A percentile compares a stretch with the other conserved stretches of the same genome.
Evolutionary conservation across 2,329 filamentous ascomycete genomes (phyloP).

Genomic region (Aspergillus hiratsukae): DNA sequence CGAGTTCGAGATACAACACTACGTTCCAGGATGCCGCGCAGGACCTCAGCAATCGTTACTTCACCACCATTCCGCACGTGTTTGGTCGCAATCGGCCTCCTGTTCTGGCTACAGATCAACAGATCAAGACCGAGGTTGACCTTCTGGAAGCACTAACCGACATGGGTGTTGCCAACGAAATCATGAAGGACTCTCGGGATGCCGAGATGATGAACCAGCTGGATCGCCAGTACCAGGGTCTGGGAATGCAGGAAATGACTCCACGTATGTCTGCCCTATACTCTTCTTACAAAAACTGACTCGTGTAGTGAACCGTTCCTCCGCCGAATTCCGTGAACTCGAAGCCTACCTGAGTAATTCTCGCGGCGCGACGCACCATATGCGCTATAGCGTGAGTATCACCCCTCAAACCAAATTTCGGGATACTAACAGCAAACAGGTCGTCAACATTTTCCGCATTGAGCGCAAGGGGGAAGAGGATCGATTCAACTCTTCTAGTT

Average conservation of each 20-base stretch:
- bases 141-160: slow-evolving; percentile 76
- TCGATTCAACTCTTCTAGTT: slow-evolving; percentile 59
- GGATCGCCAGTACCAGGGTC: slow-evolving; percentile 66
- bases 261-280: slow-evolving; percentile 36
- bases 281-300: slow-evolving; percentile 9
- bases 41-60: slow-evolving; percentile 70
- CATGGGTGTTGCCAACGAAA: slow-evolving; percentile 75
- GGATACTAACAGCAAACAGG: slow-evolving; percentile 20
- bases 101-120: slow-evolving; percentile 52
- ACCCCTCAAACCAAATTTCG: not conserved
- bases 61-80: slow-evolving; percentile 74
- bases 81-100: slow-evolving; percentile 73
- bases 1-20: slow-evolving; percentile 42
- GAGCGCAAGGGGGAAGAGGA: slow-evolving; percentile 67
- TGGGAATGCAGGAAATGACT: slow-evolving; percentile 73
- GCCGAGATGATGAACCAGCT: slow-evolving; percentile 57
- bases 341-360: slow-evolving; percentile 63
- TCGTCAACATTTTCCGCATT: slow-evolving; percentile 78
- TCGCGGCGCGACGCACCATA: slow-evolving; percentile 61
- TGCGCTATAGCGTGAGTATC: slow-evolving; percentile 34
- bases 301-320: slow-evolving; percentile 47
- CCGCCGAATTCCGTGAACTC: slow-evolving; percentile 62
- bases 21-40: slow-evolving; percentile 47
- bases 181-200: slow-evolving; percentile 65
- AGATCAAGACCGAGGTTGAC: slow-evolving; percentile 72